These are phyloP conservation scores for Bacterosira constricta DNA, from an alignment of 108 stramenopile genomes.

Conservation along the genomic window DNA sequence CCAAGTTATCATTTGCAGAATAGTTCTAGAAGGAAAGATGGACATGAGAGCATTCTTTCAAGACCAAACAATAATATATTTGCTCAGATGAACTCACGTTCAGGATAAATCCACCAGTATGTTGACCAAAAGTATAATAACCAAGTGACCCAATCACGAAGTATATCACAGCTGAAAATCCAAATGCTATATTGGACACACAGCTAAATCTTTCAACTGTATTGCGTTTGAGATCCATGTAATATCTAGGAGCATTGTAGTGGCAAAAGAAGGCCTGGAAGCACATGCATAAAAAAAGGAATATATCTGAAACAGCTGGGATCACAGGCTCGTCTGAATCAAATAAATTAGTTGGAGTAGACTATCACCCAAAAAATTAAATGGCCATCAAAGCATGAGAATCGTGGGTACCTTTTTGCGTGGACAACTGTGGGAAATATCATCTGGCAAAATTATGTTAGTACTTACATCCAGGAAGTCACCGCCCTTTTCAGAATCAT, in stretches of 20 bases:
- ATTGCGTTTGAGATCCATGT: slow-evolving; percentile 75
- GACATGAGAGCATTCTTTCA: too few species aligned
- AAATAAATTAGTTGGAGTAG: slow-evolving; percentile 23
- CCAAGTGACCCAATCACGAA: slow-evolving; percentile 67
- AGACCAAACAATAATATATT: too few species aligned
- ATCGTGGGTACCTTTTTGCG: too few species aligned
- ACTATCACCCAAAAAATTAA: too few species aligned
- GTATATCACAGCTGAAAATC: slow-evolving; percentile 54
- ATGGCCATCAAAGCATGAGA: too few species aligned
- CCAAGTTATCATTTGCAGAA: slow-evolving; percentile 70
- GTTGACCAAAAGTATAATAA: slow-evolving; percentile 80
- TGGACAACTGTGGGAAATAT: too few species aligned
- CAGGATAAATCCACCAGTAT: slow-evolving; percentile 72
- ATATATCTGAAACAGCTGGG: slow-evolving; percentile 6
- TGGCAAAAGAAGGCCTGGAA: slow-evolving; percentile 61
- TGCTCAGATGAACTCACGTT: too few species aligned
- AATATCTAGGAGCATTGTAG: slow-evolving; percentile 89
- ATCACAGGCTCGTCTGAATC: slow-evolving; percentile 1
- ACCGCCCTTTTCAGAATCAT: slow-evolving; percentile 46
- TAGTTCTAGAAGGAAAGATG: too few species aligned
- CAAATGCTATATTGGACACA: slow-evolving; percentile 67
- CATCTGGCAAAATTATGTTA: background rate
- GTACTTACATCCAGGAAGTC: slow-evolving; percentile 36
- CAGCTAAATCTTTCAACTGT: slow-evolving; percentile 60
- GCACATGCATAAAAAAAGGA: slow-evolving; percentile 61